phyloP scores from a whole-genome alignment of 345 rosid genomes.

The Noccaea caerulescens region DNA sequence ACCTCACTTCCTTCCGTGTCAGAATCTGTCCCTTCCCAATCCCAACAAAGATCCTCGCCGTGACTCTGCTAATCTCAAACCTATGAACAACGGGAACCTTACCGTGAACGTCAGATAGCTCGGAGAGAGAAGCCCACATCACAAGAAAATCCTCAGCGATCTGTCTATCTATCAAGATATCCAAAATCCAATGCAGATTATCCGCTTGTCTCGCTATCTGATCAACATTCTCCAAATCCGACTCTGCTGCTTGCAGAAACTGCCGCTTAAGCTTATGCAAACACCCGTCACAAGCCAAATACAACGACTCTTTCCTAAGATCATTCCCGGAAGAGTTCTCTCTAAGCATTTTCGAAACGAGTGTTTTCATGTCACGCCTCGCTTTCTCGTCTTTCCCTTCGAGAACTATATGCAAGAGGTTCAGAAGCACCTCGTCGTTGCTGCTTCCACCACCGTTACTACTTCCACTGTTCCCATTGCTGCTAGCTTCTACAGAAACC shows the following conservation, averaged over 20 bases:
- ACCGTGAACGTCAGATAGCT: constrained; percentile 67
- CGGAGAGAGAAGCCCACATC: constrained; percentile 90
- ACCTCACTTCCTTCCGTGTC: constrained; percentile 83
- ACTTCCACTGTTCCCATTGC: constrained; percentile 45
- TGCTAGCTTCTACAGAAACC: constrained; percentile 70
- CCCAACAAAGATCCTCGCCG: constrained; percentile 90
- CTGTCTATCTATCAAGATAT: constrained; percentile 88
- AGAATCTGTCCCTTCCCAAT: constrained; percentile 93
- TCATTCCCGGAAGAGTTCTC: constrained; percentile 92
- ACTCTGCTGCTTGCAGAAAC: constrained; percentile 71
- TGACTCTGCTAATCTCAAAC: constrained; percentile 81
- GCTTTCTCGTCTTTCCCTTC: constrained; percentile 99
- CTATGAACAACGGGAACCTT: constrained; percentile 82
- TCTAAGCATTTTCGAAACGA: constrained; percentile 91
- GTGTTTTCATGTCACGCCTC: constrained; percentile 94
- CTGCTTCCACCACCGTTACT: constrained; percentile 45
- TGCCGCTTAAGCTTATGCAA: constrained; percentile 65
- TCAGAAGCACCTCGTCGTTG: constrained; percentile 74
- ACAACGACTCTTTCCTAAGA: constrained; percentile 85
- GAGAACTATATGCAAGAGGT: constrained; percentile 87
- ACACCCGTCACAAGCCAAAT: constrained; percentile 83
- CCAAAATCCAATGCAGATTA: constrained; percentile 94
- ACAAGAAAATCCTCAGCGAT: constrained; percentile 87
- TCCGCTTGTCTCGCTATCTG: constrained; percentile 95
- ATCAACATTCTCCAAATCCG: constrained; percentile 61